Evolutionary conservation across 1,284 basidiomycete species (phyloP), one percentile per base, ranked within the genome.

Genomic region (Sphagnurus paluster): DNA sequence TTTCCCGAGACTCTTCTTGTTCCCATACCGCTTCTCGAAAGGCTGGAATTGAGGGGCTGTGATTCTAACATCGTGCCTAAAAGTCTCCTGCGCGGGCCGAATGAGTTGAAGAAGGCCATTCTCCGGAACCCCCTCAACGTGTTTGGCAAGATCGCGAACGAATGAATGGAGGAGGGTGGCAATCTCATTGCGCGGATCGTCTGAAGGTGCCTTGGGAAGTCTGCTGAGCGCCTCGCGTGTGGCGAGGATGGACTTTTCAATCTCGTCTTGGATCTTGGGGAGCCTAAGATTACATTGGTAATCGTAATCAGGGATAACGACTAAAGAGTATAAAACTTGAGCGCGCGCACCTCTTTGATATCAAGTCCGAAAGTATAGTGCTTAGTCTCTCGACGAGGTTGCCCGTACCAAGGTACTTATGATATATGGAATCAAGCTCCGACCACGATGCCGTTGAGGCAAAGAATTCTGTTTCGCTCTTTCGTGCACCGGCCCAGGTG

Each of bases 401-500:
- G 2, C 55, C 54, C 0, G 84, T 86, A 0, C 83, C 68, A 0
- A 88, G 60, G 37, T 76, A 77, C 16, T 67, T 68, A 42, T 78
- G 74, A 46, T 77, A 74, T 2, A 68, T 63, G 0, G 60, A 28
- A 14, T 79, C 76, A 0, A 88, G 64, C 0, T 68, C 64, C 1
- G 64, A 68, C 87, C 87, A 90, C 0, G 81, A 81, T 0, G 67
- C 50, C 0, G 62, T 77, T 4, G 66, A 66, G 39, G 75, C 62
- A 64, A 93, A 90, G 66, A 84, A 94, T 19, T 80, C 67, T 45
- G 77, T 70, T 65, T 93, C 89, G 54, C 72, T 62, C 13, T 63
- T 58, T 0, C 85, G 77, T 0, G 85, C 86, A 5, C 78, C 70
- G 2, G 62, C 57, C 78, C 82, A 87, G 0, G 77, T 76, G 25